Percentiles rank a stretch among this genome's conserved stretches.
Conservation (phyloP, 129 eudicot genomes). For the Flaveria ramosissima region DNA sequence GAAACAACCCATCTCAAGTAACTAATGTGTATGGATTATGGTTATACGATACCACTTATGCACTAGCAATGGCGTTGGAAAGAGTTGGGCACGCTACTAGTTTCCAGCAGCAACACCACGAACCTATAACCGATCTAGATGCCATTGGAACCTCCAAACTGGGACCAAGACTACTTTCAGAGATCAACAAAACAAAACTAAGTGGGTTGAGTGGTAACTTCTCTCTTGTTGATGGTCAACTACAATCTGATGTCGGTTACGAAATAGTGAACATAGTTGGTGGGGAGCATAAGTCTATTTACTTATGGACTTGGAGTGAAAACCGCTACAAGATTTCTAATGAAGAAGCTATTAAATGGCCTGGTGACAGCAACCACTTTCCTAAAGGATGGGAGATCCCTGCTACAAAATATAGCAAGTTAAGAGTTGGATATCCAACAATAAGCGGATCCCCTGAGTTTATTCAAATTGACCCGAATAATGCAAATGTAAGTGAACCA, state of each 20-base stretch:
- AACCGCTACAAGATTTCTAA: not conserved
- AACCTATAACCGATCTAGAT: conserved; percentile 16
- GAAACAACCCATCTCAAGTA: conserved; percentile 12
- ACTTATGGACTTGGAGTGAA: conserved; percentile 33
- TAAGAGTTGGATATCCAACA: conserved; percentile 45
- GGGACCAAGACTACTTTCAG: conserved; percentile 36
- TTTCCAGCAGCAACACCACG: not conserved
- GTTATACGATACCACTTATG: conserved; percentile 45
- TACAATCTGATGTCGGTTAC: conserved; percentile 23
- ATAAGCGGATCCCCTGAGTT: conserved; percentile 39
- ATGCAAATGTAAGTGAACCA: not conserved
- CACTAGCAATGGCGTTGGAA: conserved; percentile 48
- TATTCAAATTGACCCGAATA: conserved; percentile 12
- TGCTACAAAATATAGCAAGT: conserved; percentile 30
- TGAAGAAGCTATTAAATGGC: conserved; percentile 40
- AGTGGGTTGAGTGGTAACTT: conserved; percentile 43
- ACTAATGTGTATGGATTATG: conserved; percentile 43
- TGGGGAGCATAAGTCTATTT: conserved; percentile 22
- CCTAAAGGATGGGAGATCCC: conserved; percentile 56
- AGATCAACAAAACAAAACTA: conserved; percentile 26
- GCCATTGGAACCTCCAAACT: conserved; percentile 22
- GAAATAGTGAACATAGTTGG: conserved; percentile 41
- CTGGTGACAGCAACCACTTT: conserved; percentile 37
- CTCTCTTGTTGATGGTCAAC: conserved; percentile 33
- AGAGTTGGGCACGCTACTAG: conserved; percentile 16